Evolutionary conservation across 1,284 basidiomycete genomes (phyloP), one percentile per base, ranked within the genome.

Genomic region (Apiotrichum porosum): DNA sequence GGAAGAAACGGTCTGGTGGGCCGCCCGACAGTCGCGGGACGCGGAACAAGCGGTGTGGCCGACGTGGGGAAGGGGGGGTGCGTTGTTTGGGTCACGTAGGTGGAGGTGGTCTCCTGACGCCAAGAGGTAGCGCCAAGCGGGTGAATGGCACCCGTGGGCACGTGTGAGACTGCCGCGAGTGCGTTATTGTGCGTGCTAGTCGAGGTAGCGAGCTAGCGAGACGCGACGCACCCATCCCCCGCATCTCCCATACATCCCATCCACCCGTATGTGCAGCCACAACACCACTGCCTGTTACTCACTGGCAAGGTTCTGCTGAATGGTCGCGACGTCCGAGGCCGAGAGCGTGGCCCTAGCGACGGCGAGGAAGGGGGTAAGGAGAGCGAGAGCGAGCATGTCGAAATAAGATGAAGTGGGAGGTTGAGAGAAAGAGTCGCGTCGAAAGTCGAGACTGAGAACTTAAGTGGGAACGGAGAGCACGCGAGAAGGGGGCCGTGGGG

Each of bases 331-430:
- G 33, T 49, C 37, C 21, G 21, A 24, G n/a, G 37, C 9, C 41
- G 17, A 33, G 50, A 47, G 35, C 33, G 37, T 38, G 38, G 38
- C 44, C 34, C 35, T 35, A 19, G 21, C 40, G 47, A 43, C 18
- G 26, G 49, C 51, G 46, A 52, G 39, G 40, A 51, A 33, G 36
- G 45, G 19, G 24, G 31, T 23, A 41, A 44, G 14, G 41, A 49
- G 33, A 46, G 44, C 34, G 30, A 18, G 6, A 22, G 39, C 42
- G 44, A 51, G 31, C 53, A 57, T 52, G 31, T 28, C 48, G 26
- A 32, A 12, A 32, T 15, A 35, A 9, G 22, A 18, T 32, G 17
- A 41, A 17, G 8, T n/a, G 21, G 21, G 22, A 21, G 21, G 21
- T 17, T n/a, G 38, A 32, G 30, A 23, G 14, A 14, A 12, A 18